Evolutionary conservation across 805 yeast species (phyloP).

Genomic region (Ogataea ramenticola): DNA sequence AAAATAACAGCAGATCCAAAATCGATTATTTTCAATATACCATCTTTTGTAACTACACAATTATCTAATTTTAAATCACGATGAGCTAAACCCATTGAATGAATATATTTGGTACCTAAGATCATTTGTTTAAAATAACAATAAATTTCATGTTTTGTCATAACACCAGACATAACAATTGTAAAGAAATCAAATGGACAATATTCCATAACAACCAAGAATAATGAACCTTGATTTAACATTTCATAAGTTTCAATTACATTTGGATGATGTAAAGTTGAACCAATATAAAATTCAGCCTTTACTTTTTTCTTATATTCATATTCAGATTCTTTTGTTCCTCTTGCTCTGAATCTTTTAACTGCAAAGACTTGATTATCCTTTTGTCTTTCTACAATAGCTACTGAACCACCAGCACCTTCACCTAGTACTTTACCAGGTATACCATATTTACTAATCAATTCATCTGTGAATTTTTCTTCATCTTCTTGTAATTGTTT

Average conservation of each 20-base stretch:
- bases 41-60: slow-evolving; percentile 72
- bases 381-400: slow-evolving; percentile 55
- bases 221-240: slow-evolving; percentile 55
- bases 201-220: slow-evolving; percentile 84
- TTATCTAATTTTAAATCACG: slow-evolving; percentile 90
- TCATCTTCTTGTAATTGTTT: background rate
- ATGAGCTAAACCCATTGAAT: slow-evolving; percentile 80
- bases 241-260: slow-evolving; percentile 77
- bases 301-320: slow-evolving; percentile 76
- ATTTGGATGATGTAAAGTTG: slow-evolving; percentile 70
- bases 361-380: slow-evolving; percentile 72
- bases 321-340: slow-evolving; percentile 50
- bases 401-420: slow-evolving; percentile 95
- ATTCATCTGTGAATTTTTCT: slow-evolving; percentile 21
- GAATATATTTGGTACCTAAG: slow-evolving; percentile 70
- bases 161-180: slow-evolving; percentile 81
- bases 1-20: slow-evolving; percentile 90
- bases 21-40: slow-evolving; percentile 81
- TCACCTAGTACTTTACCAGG: slow-evolving; percentile 74
- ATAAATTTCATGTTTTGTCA: slow-evolving; percentile 60
- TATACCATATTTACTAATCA: slow-evolving; percentile 62
- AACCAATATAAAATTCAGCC: slow-evolving; percentile 78
- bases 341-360: slow-evolving; percentile 71
- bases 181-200: slow-evolving; percentile 90
- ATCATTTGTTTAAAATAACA: slow-evolving; percentile 83